Base-by-base conservation (phyloP, 2,329 filamentous ascomycete species). In the Blastomyces parvus region DNA sequence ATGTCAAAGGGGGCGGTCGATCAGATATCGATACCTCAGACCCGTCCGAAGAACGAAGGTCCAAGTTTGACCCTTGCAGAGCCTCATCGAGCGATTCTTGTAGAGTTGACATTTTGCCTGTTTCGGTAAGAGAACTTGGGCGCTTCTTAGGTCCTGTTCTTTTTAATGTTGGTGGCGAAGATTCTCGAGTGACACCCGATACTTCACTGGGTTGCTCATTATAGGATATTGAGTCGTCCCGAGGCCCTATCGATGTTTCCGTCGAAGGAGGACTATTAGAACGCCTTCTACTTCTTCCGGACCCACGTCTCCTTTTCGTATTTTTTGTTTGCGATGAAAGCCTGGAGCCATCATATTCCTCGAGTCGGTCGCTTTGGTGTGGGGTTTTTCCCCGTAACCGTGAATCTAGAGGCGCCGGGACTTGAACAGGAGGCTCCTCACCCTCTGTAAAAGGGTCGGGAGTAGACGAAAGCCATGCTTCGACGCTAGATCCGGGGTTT, bases 401-500 rank as follows among this genome's bases (percentile, higher is more conserved):
- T 59, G 76, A 76, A 60, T 76, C 77, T 38, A 78, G 62, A 11
- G 77, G 76, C 33, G 74, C 73, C 9, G 77, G 76, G 42, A 78
- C 70, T 57, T 78, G 76, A 53, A 71, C 74, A 36, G 70, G 69
- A 3, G 69, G 67, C 27, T 70, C 57, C 27, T 66, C 68, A 40
- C 71, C 67, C n/a, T 83, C 81, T 58, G 79, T 65, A 64, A 85
- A 83, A 2, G 83, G 82, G 71, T 85, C 83, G 9, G 81, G 77
- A 2, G 83, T 84, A 61, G 76, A 77, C 2, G 80, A 80, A 6
- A 88, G 78, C 85, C 85, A 88, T 59, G 84, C 82, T 72, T 87
- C 83, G 33, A 88, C 81, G 58, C 83, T 83, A 61, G 80, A 79
- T 17, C 80, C 76, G 56, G 79, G 79, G 25, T 69, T 69, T 19